Conservation (phyloP, 2,329 filamentous ascomycete genomes). For the Penicillium janthinellum region DNA sequence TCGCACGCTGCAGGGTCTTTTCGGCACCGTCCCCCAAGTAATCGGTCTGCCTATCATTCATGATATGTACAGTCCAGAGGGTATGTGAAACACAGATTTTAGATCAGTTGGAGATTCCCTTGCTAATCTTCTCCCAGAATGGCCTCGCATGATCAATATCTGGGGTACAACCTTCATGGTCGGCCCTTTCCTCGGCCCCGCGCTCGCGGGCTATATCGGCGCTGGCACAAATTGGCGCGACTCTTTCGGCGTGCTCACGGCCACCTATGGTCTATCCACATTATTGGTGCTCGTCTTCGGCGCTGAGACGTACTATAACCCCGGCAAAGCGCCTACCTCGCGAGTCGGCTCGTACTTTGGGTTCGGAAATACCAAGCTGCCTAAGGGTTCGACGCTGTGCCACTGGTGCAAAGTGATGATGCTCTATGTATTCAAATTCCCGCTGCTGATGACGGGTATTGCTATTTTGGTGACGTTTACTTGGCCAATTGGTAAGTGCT, state of each 20-base stretch:
- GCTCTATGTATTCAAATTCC: conserved; percentile 35
- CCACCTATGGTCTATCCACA: conserved; percentile 40
- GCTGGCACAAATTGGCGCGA: conserved; percentile 35
- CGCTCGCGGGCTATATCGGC: conserved; percentile 42
- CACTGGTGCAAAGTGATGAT: conserved; percentile 29
- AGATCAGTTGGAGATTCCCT: background rate
- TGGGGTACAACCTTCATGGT: conserved; percentile 44
- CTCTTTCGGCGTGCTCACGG: conserved; percentile 39
- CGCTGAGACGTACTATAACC: conserved; percentile 37
- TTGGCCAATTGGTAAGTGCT: conserved; percentile 38
- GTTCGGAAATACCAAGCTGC: conserved; percentile 33
- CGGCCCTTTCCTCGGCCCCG: conserved; percentile 42
- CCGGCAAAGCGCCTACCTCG: conserved; percentile 16
- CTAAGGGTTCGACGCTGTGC: conserved; percentile 28
- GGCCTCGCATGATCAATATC: conserved; percentile 44
- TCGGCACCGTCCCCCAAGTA: conserved; percentile 44
- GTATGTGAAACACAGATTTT: conserved; percentile 12
- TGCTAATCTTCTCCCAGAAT: conserved; percentile 24
- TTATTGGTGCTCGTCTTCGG: conserved; percentile 37
- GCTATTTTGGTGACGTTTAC: conserved; percentile 41
- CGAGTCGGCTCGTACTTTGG: conserved; percentile 34
- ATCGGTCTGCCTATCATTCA: conserved; percentile 45
- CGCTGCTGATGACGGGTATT: conserved; percentile 34
- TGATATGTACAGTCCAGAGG: conserved; percentile 39
- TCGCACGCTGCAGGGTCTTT: conserved; percentile 41